Base-by-base conservation (phyloP, 345 rosid genomes). In the Syzygium aqueum region DNA sequence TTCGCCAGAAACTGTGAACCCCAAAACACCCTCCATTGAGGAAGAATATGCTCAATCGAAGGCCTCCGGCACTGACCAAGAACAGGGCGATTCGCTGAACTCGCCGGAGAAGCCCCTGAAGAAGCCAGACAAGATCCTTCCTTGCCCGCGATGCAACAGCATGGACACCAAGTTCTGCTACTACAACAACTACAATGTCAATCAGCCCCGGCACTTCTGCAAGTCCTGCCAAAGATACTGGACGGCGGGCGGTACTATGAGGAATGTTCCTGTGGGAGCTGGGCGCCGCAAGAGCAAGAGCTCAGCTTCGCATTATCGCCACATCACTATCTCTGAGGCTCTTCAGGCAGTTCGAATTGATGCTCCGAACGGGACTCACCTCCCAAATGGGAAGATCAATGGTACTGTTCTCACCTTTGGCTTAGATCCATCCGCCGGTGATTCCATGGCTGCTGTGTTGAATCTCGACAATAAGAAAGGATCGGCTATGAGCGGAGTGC, bases 221-320 rank as follows among this genome's bases (percentile, higher is more conserved):
- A 97, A 96, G 86, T 92, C 97, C 11, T 97, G 99, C 90, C 99
- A 96, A 90, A 93, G 99, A 87, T 97, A 97, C 87, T 97, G 99
- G 99, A 97, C 98, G 8, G 97, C 97, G 0, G 98, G 99, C 12
- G 99, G 99, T 8, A 95, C 97, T 49, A 96, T 97, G 99, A 95
- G 99, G 87, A 97, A 95, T 40, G 96, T 96, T 3, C 96, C 99
- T 0, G 96, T 97, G 1, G 99, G 98, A 16, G 99, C 99, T 30
- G 99, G 99, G 33, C 94, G 99, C 10, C 94, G 99, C 89, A 97
- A 94, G 94, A 96, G 94, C 92, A 97, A 96, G 93, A 95, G 92
- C 90, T 91, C 95, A 10, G 91, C 95, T n/a, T 93, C 93, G 15
- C 96, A 95, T n/a, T 94, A 92, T 88, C 94, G 87, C 7, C 96